Evolutionary conservation across 2,329 filamentous ascomycete species (phyloP).

Genomic region (Verticillium zaregamsianum): DNA sequence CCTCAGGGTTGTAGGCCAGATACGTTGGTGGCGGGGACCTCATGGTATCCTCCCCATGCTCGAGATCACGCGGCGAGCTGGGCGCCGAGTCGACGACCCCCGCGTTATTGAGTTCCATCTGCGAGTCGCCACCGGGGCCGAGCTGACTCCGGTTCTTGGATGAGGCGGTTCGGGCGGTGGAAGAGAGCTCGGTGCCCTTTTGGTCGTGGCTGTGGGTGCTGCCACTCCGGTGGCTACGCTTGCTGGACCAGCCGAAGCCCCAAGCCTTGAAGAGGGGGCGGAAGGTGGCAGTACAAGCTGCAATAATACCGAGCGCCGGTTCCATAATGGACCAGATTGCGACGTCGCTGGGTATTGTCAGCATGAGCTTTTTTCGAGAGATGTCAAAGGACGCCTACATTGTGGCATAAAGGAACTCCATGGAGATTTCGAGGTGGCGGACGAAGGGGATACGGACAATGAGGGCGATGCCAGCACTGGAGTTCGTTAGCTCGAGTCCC

Average conservation of each 20-base stretch:
- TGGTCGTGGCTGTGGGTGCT: background rate
- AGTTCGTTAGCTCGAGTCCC: slow-evolving; percentile 1
- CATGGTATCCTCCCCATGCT: background rate
- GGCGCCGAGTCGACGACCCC: background rate
- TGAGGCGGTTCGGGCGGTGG: background rate
- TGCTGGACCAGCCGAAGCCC: slow-evolving; percentile 16
- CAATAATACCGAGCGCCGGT: slow-evolving; percentile 27
- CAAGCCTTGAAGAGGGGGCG: slow-evolving; percentile 24
- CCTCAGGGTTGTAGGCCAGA: background rate
- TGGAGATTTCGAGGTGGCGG: slow-evolving; percentile 18
- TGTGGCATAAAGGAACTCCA: slow-evolving; percentile 25
- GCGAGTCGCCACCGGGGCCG: slow-evolving; percentile 5
- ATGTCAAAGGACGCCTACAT: slow-evolving; percentile 16
- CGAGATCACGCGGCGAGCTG: background rate
- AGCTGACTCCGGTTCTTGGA: background rate
- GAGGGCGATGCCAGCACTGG: slow-evolving; percentile 32
- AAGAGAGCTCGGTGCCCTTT: background rate
- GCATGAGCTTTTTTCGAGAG: background rate
- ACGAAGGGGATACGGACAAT: slow-evolving; percentile 32
- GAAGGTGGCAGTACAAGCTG: slow-evolving; percentile 24
- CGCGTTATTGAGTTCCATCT: slow-evolving; percentile 11
- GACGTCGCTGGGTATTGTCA: slow-evolving; percentile 21
- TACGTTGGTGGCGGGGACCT: background rate
- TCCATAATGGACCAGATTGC: slow-evolving; percentile 26
- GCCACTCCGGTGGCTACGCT: background rate